Evolutionary conservation across 108 stramenopile genomes (phyloP), one percentile per base, ranked within the genome.

Genomic region (Skeletonema marinoi): DNA sequence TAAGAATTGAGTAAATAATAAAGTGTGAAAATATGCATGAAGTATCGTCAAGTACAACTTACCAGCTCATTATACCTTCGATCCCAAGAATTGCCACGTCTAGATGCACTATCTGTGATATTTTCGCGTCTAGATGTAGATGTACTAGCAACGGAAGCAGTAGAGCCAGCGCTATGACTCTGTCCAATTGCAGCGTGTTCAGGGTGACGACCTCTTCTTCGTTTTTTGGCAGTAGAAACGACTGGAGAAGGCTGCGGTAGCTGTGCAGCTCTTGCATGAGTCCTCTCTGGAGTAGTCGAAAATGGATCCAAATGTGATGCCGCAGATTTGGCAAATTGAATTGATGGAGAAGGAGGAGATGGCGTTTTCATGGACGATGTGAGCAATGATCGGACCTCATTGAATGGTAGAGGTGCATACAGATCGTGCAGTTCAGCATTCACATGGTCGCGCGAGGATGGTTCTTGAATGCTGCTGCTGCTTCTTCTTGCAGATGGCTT

Each of bases 331-430:
- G 66, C 13, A 30, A 19, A 4, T 51, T 51, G 54, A 25, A 4
- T 10, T 31, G 68, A 54, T 58, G 62, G 36, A 21, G 62, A 70
- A 35, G 68, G 39, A 12, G 61, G 46, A 63, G 41, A 13, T 8
- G 76, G 50, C 64, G 58, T 70, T 17, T 48, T 32, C 38, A 17
- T 38, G 12, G 50, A 32, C 13, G 39, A 66, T 4, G 70, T 64
- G 17, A 38, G 36, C 30, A 54, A 54, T 50, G 17, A 29, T 1
- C 33, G 46, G 25, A 62, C 38, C 60, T 68, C 69, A 68, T 46
- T 32, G 46, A 71, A 74, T 65, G 80, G 80, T 32, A 81, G 70
- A 2, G 80, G 80, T 66, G 70, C 80, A 70, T 29, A 56, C 6
- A 25, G 54, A 56, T 56, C 54, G 25, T 56, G 54, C 21, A 74